These are phyloP conservation scores for Canna indica DNA, from an alignment of 176 grass and related monocot species.

Conservation along the genomic window DNA sequence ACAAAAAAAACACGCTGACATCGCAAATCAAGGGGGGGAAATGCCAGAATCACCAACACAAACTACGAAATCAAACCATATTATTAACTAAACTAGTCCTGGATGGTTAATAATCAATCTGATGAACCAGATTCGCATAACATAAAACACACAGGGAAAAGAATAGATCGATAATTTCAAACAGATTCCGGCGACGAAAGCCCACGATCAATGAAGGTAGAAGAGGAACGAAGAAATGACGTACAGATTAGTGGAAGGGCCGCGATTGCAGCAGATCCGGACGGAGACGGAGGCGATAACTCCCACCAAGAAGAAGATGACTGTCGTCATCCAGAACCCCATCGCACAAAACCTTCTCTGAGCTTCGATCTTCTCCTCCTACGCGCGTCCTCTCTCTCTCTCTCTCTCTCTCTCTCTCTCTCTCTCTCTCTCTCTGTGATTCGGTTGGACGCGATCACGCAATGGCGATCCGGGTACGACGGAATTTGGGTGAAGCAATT, in stretches of 20 bases:
- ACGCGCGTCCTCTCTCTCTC: too few species aligned
- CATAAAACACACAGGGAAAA: background rate
- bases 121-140: background rate
- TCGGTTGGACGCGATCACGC: background rate
- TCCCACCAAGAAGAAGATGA: constrained; percentile 37
- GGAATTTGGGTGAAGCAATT: too few species aligned
- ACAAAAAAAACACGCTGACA: background rate
- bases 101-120: background rate
- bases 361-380: background rate
- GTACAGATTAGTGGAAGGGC: constrained; percentile 49
- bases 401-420: background rate
- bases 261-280: constrained; percentile 40
- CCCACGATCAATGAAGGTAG: background rate
- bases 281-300: constrained; percentile 34
- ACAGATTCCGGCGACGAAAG: background rate
- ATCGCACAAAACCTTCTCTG: constrained; percentile 6
- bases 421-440: constrained; percentile 10
- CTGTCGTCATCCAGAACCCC: constrained; percentile 35
- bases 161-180: background rate
- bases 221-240: background rate
- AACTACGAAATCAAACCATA: background rate
- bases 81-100: background rate
- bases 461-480: too few species aligned
- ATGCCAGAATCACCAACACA: background rate
- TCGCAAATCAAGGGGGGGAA: background rate